A percentile compares a stretch with the other conserved stretches of the same genome.
phyloP scores from a whole-genome alignment of 192 early-diverging fungal species.

The Backusella australiensis region DNA sequence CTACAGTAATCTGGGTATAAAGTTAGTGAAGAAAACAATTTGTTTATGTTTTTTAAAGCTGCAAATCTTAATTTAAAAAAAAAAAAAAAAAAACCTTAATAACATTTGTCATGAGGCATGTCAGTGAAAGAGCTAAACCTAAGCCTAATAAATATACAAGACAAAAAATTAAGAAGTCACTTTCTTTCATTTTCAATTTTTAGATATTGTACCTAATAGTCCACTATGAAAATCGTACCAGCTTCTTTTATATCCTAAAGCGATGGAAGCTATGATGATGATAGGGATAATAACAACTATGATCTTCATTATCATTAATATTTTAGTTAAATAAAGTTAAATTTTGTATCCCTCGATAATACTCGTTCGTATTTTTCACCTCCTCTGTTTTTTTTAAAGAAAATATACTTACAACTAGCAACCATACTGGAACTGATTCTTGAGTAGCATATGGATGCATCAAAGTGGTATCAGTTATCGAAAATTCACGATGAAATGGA shows the following conservation, averaged over 20 bases:
- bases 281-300: constrained; percentile 37
- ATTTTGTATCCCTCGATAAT: neutral
- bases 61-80: neutral
- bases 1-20: constrained; percentile 41
- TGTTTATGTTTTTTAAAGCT: neutral
- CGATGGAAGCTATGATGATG: constrained; percentile 25
- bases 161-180: neutral
- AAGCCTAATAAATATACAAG: constrained; percentile 27
- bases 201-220: constrained; percentile 27
- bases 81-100: constrained; percentile 44
- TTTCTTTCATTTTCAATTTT: neutral
- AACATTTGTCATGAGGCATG: constrained; percentile 45
- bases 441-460: constrained; percentile 51
- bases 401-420: constrained; percentile 19
- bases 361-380: neutral
- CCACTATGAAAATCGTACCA: constrained; percentile 46
- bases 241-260: constrained; percentile 29
- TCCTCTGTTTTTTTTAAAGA: neutral
- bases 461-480: constrained; percentile 65
- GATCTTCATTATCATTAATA: constrained; percentile 18
- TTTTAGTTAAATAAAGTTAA: neutral
- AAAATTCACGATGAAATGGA: constrained; percentile 75
- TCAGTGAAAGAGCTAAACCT: constrained; percentile 40
- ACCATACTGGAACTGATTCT: constrained; percentile 47
- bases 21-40: too few species aligned